Conservation (phyloP, 768 basidiomycete species). For the Suillus americanus region DNA sequence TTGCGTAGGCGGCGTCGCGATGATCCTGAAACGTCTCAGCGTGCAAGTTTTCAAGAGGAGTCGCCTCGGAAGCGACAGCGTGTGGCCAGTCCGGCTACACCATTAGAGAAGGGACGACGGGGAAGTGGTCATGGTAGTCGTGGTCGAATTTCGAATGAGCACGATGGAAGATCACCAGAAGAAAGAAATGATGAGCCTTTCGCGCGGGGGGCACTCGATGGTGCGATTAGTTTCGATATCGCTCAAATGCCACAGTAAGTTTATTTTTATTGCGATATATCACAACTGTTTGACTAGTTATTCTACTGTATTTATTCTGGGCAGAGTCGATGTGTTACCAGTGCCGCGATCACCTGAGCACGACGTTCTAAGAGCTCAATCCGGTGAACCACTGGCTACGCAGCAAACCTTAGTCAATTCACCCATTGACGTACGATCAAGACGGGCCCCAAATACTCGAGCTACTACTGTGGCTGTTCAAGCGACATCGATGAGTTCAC, state of each 20-base stretch:
- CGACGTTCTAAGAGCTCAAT: neutral
- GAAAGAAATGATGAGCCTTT: constrained; percentile 22
- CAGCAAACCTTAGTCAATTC: constrained; percentile 27
- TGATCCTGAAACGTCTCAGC: constrained; percentile 9
- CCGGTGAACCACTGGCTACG: constrained; percentile 17
- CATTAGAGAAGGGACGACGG: constrained; percentile 2
- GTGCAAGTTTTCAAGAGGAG: neutral
- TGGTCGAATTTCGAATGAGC: neutral
- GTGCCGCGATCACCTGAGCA: constrained; percentile 2
- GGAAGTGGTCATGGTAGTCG: neutral
- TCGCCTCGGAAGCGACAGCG: constrained; percentile 17
- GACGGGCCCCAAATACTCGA: neutral
- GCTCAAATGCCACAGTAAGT: constrained; percentile 15
- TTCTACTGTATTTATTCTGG: neutral
- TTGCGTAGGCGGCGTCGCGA: constrained; percentile 18
- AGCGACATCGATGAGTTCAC: neutral
- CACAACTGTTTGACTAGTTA: neutral
- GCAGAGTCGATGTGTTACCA: constrained; percentile 9
- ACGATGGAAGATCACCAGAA: constrained; percentile 5
- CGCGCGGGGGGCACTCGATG: constrained; percentile 16
- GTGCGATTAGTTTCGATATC: neutral
- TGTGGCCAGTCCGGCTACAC: neutral
- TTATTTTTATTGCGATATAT: neutral
- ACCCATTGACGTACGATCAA: constrained; percentile 5
- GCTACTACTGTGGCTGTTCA: constrained; percentile 5